Evolutionary conservation across 345 rosid species (phyloP), one percentile per base, ranked within the genome.

Genomic region (Populus deltoides): DNA sequence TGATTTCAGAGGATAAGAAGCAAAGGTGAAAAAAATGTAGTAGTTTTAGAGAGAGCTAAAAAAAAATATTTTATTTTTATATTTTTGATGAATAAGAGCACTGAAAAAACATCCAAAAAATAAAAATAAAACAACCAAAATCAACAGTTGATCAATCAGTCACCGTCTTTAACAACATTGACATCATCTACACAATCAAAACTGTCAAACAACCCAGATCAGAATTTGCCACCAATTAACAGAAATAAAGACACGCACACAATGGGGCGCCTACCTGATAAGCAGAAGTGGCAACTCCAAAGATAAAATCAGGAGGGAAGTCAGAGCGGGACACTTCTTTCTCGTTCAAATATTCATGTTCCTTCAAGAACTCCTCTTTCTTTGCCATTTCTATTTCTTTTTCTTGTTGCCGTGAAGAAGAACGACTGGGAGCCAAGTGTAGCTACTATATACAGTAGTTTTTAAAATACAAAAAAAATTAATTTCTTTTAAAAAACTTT

Each of bases 231-330:
- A 16, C 25, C 27, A 53, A 61, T 61, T 25, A 36, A 39, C 33
- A 36, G 31, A 6, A 16, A 17, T 1, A 66, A 17, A 51, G 5
- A 51, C 5, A 6, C 6, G 27, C 15, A 8, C 27, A 39, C 36
- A 41, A 41, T 41, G 45, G 51, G 18, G 51, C 5, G 51, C 17
- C 45, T 12, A 84, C 93, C 88, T 90, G 93, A 75, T 89, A 89
- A 39, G 93, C 86, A 62, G 93, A 80, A 51, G 92, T 90, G 80
- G 93, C 93, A 35, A 85, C 89, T 55, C 93, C 93, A 75, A 89
- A 90, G 41, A 89, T 75, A 81, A 90, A 89, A 72, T 65, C 39
- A 53, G 88, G 80, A 71, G 90, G 92, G 83, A 90, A 90, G 29
- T 90, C 82, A 71, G 75, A 70, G 79, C 86, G 84, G 66, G 81